Base-by-base conservation (phyloP, 257 asterid genomes). In the Cinchona pubescens region DNA sequence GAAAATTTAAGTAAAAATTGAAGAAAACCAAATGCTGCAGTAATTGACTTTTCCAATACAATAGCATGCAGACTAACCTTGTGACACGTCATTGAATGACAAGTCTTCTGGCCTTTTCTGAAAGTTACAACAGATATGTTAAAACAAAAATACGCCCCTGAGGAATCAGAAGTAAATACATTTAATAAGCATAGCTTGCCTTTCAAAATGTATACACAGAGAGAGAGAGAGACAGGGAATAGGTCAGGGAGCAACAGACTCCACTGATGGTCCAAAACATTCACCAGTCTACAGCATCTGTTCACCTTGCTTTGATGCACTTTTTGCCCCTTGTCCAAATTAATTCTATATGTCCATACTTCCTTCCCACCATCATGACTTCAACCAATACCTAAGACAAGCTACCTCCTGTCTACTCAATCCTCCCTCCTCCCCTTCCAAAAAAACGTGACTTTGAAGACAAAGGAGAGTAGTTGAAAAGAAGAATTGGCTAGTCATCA, bases 81-180 rank as follows among this genome's bases (percentile, higher is more conserved):
- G 87, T 70, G 77, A 23, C 71, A 40, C 64, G 9, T 82, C 79
- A 73, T 73, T 74, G 32, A 72, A 78, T 53, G 88, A 73, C 59
- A 74, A 71, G 69, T 84, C 86, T 69, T 82, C 91, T 35, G 66
- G 55, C 74, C 25, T 46, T 59, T 73, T 84, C 98, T 93, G 96
- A 80, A 84, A 88, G 71, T 77, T 32, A 63, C 76, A 66, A 81
- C 21, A 16, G 49, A 45, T 32, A 74, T 61, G 56, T 55, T 67
- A 72, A 62, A 76, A 71, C 71, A 82, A 19, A 46, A 66, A n/a
- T 46, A 68, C n/a, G n/a, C 7, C 65, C 68, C 6, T 19, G 58
- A 27, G 27, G 43, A 72, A 27, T 46, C 38, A 74, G 67, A 60
- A 48, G 7, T n/a, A 25, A 19, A 68, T 14, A 42, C 12, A 71